Evolutionary conservation across 2,329 filamentous ascomycete genomes (phyloP), one percentile per base, ranked within the genome.

Genomic region (Coniochaeta sp.): DNA sequence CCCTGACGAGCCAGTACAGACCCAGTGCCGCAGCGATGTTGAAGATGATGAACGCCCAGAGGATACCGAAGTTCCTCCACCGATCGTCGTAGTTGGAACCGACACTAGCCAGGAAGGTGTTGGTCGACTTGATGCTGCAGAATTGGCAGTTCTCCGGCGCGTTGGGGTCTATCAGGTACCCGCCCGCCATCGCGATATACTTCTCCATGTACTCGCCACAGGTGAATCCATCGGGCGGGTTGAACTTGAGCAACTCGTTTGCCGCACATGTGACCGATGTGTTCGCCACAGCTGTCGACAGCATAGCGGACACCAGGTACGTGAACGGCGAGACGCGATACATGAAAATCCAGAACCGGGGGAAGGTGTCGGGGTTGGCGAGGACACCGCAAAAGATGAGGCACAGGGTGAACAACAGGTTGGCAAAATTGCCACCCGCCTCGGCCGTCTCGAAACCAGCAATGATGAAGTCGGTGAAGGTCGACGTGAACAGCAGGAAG

Each of bases 281-380:
- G 67, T 89, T 87, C 44, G 89, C 89, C 6, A 96, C 76, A 3
- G 84, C 90, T 0, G 83, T 83, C 0, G 87, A 81, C 0, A 93
- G 72, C 76, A 96, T 86, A 24, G 87, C 89, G 11, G 82, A 81
- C 28, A 93, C 84, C 17, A 95, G 77, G 71, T 96, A 96, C 0
- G 89, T 93, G 67, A 96, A 89, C 0, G 92, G 91, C 0, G 88
- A 91, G 57, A 92, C 76, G 55, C 89, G 84, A 74, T 93, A 93
- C 87, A 92, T 90, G 78, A 91, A 91, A 66, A 88, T 86, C 89
- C 90, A 93, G 80, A 93, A 92, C 6, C 83, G 76, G 0, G 90
- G 89, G 36, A 93, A 81, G 1, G 75, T 72, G 2, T 75, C 72
- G 0, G 88, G 87, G 6, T 77, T 76, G 31, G 86, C 86, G 63